Conservation (phyloP, 768 basidiomycete species). For the Suillus variegatus region DNA sequence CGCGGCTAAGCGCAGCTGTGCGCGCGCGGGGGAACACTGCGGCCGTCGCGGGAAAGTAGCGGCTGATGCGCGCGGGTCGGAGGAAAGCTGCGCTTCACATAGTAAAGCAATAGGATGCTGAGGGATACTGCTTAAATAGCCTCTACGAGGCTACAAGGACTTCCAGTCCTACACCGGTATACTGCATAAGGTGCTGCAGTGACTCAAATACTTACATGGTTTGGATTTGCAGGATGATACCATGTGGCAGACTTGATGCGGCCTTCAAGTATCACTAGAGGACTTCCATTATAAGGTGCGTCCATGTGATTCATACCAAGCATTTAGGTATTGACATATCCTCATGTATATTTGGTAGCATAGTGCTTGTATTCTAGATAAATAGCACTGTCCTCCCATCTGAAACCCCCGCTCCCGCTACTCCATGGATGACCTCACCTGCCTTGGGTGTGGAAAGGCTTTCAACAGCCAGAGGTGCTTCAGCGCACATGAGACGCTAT, state of each 20-base stretch:
- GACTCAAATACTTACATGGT: too few relatives aligned
- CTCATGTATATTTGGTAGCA: neutral
- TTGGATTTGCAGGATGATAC: neutral
- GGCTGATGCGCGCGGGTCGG: too few relatives aligned
- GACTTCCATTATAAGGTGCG: neutral
- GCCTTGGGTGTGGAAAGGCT: slow-evolving; percentile 8
- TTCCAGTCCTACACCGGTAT: too few relatives aligned
- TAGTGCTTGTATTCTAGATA: neutral
- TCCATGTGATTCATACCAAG: neutral
- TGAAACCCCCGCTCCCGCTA: neutral
- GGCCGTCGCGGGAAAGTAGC: too few relatives aligned
- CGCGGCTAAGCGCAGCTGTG: too few relatives aligned
- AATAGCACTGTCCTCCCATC: neutral
- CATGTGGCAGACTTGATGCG: neutral
- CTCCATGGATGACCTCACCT: neutral
- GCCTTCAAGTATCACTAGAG: too few relatives aligned
- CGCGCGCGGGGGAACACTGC: too few relatives aligned
- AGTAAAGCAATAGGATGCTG: too few relatives aligned
- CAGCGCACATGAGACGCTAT: neutral
- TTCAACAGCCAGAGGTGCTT: slow-evolving; percentile 2
- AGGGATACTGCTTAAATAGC: too few relatives aligned
- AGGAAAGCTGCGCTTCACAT: too few relatives aligned
- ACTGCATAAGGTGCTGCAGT: too few relatives aligned
- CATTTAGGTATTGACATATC: neutral
- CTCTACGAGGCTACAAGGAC: too few relatives aligned